A percentile compares a stretch with the other conserved stretches of the same genome.
Evolutionary conservation across 495 filamentous ascomycete genomes (phyloP).

Genomic region (Glarea lozoyensis): DNA sequence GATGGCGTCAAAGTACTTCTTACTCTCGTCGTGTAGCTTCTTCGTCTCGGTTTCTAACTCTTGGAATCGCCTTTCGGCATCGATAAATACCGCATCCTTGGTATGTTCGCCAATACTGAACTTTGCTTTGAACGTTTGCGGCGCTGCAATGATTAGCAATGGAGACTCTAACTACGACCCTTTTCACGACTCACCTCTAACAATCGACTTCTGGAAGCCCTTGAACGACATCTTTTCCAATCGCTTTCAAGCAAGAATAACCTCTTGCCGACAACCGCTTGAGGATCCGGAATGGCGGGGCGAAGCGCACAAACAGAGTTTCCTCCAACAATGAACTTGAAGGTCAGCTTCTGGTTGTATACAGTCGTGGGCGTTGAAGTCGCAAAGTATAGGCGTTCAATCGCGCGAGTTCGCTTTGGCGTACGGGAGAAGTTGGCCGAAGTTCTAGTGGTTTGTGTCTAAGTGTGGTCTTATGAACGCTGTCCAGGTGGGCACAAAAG

Average conservation of each 20-base stretch:
- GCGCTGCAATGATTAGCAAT: constrained; percentile 48
- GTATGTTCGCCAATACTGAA: constrained; percentile 94
- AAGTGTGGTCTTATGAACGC: no score
- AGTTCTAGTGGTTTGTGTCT: no score
- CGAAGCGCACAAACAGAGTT: no score
- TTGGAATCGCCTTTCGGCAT: constrained; percentile 87
- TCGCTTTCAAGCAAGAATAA: no score
- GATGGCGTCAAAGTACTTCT: constrained; percentile 94
- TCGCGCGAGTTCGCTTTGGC: no score
- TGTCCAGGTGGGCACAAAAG: no score
- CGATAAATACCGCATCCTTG: constrained; percentile 88
- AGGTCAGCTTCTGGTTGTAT: no score
- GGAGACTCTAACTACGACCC: constrained; percentile 10
- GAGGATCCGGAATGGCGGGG: constrained; percentile 1
- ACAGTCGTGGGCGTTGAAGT: no score
- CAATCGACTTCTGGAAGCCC: constrained; percentile 84
- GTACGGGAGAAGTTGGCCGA: no score
- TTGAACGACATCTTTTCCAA: constrained; percentile 80
- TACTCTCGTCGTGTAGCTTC: constrained; percentile 87
- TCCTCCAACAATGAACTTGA: no score
- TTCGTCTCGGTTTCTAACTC: constrained; percentile 96
- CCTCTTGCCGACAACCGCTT: no score
- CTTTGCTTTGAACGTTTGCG: constrained; percentile 79
- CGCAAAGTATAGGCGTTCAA: no score
- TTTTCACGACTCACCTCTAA: constrained; percentile 49